These are phyloP conservation scores for Candida pini DNA, from an alignment of 805 yeast genomes.

Conservation along the genomic window DNA sequence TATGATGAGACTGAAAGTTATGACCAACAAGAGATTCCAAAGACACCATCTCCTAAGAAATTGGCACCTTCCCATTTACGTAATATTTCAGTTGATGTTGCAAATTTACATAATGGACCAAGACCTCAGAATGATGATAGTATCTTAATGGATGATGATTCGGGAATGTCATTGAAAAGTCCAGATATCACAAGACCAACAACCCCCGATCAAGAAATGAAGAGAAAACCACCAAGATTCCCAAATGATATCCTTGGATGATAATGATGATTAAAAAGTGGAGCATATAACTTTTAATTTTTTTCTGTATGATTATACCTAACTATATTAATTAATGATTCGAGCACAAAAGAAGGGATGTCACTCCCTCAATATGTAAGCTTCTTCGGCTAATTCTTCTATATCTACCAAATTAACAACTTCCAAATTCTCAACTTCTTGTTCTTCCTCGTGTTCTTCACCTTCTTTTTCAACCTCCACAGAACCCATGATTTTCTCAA, in stretches of 20 bases:
- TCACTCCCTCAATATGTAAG: constrained; percentile 22
- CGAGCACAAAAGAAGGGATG: not conserved
- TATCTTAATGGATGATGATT: constrained; percentile 1
- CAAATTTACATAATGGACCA: not conserved
- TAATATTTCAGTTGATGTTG: constrained; percentile 1
- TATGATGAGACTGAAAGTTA: not conserved
- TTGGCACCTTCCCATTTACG: constrained; percentile 1
- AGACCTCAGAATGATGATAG: not conserved
- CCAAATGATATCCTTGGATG: constrained; percentile 13
- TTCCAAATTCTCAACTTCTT: constrained; percentile 39
- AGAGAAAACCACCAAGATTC: constrained; percentile 4
- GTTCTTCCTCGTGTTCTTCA: constrained; percentile 29
- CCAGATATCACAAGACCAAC: constrained; percentile 2
- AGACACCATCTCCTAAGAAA: not conserved
- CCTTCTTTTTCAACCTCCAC: constrained; percentile 37
- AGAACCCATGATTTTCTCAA: constrained; percentile 41
- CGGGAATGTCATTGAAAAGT: constrained; percentile 4
- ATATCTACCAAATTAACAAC: constrained; percentile 49
- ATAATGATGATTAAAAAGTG: too few relatives aligned
- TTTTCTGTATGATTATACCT: not conserved
- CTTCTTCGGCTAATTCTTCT: constrained; percentile 51
- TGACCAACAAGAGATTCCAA: not conserved
- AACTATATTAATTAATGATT: not conserved
- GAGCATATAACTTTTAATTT: too few relatives aligned
- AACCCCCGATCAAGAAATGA: not conserved